Conservation (phyloP, 2,329 filamentous ascomycete species). For the Hymenoscyphus fructigenus region DNA sequence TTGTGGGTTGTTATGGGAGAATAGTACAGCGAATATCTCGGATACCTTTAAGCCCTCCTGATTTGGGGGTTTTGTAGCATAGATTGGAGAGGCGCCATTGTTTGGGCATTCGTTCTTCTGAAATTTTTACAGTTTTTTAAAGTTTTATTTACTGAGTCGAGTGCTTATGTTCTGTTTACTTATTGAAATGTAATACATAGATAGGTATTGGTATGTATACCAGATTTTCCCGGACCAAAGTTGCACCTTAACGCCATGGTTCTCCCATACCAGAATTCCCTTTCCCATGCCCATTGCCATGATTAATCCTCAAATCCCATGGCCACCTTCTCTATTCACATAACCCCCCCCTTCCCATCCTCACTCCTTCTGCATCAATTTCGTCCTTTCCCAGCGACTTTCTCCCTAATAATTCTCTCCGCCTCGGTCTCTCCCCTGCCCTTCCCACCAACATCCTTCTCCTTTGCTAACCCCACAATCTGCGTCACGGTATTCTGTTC, state of each 20-base stretch:
- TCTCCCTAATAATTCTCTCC: conserved; percentile 28
- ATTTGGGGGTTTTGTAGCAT: conserved; percentile 20
- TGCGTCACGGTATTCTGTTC: conserved; percentile 37
- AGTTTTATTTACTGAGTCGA: not conserved
- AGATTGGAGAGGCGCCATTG: conserved; percentile 17
- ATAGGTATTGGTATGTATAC: not conserved
- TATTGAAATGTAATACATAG: not conserved
- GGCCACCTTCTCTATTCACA: not conserved
- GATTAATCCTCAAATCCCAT: not conserved
- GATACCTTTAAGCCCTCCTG: conserved; percentile 17
- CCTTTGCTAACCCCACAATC: conserved; percentile 27
- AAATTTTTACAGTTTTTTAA: not conserved
- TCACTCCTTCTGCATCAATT: not conserved
- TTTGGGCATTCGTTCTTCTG: not conserved
- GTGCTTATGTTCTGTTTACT: not conserved
- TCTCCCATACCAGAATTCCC: not conserved
- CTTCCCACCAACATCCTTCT: conserved; percentile 15
- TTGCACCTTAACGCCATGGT: not conserved
- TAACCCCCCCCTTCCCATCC: not conserved
- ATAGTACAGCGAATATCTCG: conserved; percentile 13
- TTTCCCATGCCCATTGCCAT: conserved; percentile 13
- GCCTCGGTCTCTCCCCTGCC: conserved; percentile 25
- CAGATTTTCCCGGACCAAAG: not conserved
- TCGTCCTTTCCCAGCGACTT: conserved; percentile 13
- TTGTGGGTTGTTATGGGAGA: conserved; percentile 4